These are phyloP conservation scores for Bryoglossum gracile DNA, from an alignment of 495 filamentous ascomycete species.

Conservation along the genomic window DNA sequence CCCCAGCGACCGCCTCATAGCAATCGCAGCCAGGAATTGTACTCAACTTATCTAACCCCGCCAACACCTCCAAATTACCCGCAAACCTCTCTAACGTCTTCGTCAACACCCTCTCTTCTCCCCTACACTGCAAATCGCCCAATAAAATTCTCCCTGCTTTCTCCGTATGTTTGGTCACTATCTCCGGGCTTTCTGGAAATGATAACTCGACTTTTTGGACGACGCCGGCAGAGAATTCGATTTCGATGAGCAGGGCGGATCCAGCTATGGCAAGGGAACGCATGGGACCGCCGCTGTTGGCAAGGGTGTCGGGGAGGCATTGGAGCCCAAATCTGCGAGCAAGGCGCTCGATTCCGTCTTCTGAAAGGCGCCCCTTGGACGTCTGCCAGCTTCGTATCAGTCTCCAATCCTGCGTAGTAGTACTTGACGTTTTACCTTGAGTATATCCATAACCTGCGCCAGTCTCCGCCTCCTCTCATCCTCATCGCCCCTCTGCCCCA, in stretches of 20 bases:
- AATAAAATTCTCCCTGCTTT: slow-evolving; percentile 47
- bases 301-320: slow-evolving; percentile 57
- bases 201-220: slow-evolving; percentile 40
- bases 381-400: slow-evolving; percentile 25
- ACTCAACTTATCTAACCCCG: slow-evolving; percentile 73
- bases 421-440: slow-evolving; percentile 26
- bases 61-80: slow-evolving; percentile 71
- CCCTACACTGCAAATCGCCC: slow-evolving; percentile 40
- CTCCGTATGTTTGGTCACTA: slow-evolving; percentile 40
- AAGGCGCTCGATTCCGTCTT: slow-evolving; percentile 73
- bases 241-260: slow-evolving; percentile 47
- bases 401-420: neutral
- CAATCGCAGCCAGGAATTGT: slow-evolving; percentile 66
- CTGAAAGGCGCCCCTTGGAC: slow-evolving; percentile 56
- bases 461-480: slow-evolving; percentile 51
- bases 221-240: slow-evolving; percentile 42
- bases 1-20: slow-evolving; percentile 78
- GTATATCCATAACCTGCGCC: slow-evolving; percentile 42
- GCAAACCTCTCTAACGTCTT: slow-evolving; percentile 65
- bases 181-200: slow-evolving; percentile 40
- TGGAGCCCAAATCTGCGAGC: slow-evolving; percentile 65
- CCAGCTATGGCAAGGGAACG: slow-evolving; percentile 67
- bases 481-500: slow-evolving; percentile 39
- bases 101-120: slow-evolving; percentile 42
- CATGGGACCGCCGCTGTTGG: slow-evolving; percentile 32